Evolutionary conservation across 78 protist species (phyloP), one percentile per base, ranked within the genome.

Genomic region (Capsaspora owczarzaki): DNA sequence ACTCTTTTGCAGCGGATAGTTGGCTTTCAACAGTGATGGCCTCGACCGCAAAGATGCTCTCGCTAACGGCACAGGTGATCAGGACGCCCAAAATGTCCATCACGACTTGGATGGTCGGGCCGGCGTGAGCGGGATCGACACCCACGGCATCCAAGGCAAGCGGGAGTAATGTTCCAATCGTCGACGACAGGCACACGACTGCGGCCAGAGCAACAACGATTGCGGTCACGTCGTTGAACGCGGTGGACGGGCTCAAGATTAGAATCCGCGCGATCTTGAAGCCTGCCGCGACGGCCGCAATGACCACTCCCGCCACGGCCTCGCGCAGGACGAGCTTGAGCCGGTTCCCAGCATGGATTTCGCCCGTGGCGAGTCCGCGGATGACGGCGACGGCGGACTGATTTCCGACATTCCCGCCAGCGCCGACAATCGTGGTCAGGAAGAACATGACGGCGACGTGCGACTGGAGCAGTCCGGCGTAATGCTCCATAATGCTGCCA

Each of bases 341-440:
- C 49, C 16, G 12, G 38, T 33, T n/a, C 8, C 35, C 42, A 1
- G 38, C 46, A 2, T 40, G 10, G 2, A 77, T 1, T 20, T 46
- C 35, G 35, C 41, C 63, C 40, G 40, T 60, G 40, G 70, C 40
- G 22, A 77, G 49, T 0, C 37, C 76, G 51, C 76, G 76, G 76
- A 70, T 38, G 23, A 70, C 37, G 23, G 1, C 5, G n/a, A 70
- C 38, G 16, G 76, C 66, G 35, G 66, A 56, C 66, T 56, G 90
- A 44, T 79, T 84, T 20, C 84, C 82, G 2, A 85, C 82, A 51
- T 87, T 83, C 19, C 90, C 90, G 14, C 86, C 90, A 0, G 87
- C 82, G 37, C 87, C 86, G 1, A 87, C 79, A 35, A 84, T 78
- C 87, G 79, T 87, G n/a, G 89, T 86, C n/a, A 86, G 37, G 33